Evolutionary conservation across 140 eudicot genomes (phyloP).

Genomic region (Artemisia princeps): DNA sequence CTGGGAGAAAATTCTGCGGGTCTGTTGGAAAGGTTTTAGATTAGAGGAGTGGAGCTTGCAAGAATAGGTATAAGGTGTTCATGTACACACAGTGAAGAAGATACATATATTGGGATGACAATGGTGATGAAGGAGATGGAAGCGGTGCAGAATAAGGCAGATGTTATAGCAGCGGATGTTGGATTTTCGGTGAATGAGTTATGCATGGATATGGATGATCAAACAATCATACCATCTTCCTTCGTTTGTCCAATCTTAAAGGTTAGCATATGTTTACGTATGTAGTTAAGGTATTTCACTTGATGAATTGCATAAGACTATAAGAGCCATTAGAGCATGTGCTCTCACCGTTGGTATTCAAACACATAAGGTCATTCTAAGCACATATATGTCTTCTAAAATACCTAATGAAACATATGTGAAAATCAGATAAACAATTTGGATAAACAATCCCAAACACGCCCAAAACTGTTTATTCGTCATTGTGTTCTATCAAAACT

Average conservation of each 20-base stretch:
- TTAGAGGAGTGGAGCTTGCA: slow-evolving; percentile 37
- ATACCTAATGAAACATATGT: neutral
- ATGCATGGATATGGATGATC: slow-evolving; percentile 26
- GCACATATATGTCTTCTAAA: neutral
- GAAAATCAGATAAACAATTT: no score
- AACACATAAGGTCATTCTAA: slow-evolving; percentile 1
- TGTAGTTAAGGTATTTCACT: neutral
- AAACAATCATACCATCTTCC: slow-evolving; percentile 34
- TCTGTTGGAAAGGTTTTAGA: slow-evolving; percentile 35
- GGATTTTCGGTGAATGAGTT: slow-evolving; percentile 24
- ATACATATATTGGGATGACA: slow-evolving; percentile 22
- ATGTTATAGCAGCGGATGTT: slow-evolving; percentile 27
- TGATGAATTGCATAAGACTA: neutral
- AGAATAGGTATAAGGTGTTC: slow-evolving; percentile 46
- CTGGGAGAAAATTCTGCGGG: slow-evolving; percentile 54
- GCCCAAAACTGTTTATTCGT: no score
- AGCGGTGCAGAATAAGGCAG: slow-evolving; percentile 45
- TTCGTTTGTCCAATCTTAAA: slow-evolving; percentile 64
- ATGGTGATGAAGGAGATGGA: slow-evolving; percentile 44
- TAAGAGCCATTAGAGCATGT: neutral
- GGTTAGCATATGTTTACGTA: slow-evolving; percentile 30
- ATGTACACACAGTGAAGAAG: slow-evolving; percentile 18
- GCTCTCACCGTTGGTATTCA: neutral
- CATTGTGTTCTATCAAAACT: no score
- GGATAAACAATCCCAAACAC: no score